phyloP scores from a whole-genome alignment of 2,329 filamentous ascomycete species.

The Fusarium equiseti region DNA sequence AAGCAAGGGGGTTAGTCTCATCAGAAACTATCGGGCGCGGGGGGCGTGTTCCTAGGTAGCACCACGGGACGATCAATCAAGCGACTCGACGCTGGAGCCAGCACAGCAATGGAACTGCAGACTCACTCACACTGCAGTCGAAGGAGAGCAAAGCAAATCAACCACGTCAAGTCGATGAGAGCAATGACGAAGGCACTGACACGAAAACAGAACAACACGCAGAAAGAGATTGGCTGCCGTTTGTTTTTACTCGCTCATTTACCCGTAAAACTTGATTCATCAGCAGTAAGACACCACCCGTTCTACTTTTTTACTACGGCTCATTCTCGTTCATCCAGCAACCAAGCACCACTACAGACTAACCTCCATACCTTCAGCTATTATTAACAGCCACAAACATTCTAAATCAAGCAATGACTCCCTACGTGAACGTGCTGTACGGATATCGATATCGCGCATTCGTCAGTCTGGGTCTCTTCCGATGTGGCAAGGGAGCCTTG shows the following conservation, averaged over 20 bases:
- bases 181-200: constrained; percentile 38
- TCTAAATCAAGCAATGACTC: constrained; percentile 2
- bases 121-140: constrained; percentile 26
- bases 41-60: constrained; percentile 27
- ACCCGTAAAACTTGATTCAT: constrained; percentile 33
- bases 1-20: constrained; percentile 33
- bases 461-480: constrained; percentile 28
- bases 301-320: constrained; percentile 9
- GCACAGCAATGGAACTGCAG: constrained; percentile 39
- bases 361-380: not conserved
- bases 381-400: constrained; percentile 31
- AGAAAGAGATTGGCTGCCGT: constrained; percentile 22
- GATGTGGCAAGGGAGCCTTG: constrained; percentile 34
- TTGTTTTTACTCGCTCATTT: constrained; percentile 22
- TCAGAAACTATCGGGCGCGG: not conserved
- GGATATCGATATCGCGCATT: constrained; percentile 17
- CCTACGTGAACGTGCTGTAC: constrained; percentile 5
- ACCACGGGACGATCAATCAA: constrained; percentile 37
- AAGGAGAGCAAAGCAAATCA: constrained; percentile 34
- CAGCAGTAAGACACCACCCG: constrained; percentile 24
- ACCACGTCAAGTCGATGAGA: constrained; percentile 35
- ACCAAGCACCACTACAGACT: constrained; percentile 8
- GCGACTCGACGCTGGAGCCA: constrained; percentile 42
- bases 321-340: constrained; percentile 37
- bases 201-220: constrained; percentile 38